Conservation (phyloP, 2,329 filamentous ascomycete species). For the Bipolaris victoriae region DNA sequence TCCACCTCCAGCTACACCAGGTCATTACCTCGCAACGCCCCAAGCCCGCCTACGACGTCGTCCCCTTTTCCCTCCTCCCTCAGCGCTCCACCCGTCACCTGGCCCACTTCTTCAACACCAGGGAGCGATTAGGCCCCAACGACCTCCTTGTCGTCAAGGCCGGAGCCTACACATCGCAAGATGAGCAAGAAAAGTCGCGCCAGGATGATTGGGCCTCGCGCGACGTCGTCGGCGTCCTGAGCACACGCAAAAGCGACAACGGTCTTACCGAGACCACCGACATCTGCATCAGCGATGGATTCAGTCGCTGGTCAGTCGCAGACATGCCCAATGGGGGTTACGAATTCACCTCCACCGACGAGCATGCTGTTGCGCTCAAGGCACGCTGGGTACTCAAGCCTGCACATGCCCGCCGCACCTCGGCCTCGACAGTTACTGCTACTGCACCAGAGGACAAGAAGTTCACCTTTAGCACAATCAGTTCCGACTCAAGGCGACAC, state of each 20-base stretch:
- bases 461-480: slow-evolving; percentile 80
- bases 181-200: slow-evolving; percentile 54
- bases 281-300: slow-evolving; percentile 64
- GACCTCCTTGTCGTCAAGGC: slow-evolving; percentile 75
- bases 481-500: slow-evolving; percentile 71
- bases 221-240: slow-evolving; percentile 72
- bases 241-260: slow-evolving; percentile 61
- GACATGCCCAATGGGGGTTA: slow-evolving; percentile 53
- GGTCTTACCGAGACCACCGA: slow-evolving; percentile 67
- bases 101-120: slow-evolving; percentile 69
- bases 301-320: slow-evolving; percentile 53
- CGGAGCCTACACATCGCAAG: slow-evolving; percentile 63
- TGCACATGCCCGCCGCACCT: slow-evolving; percentile 32
- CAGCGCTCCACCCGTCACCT: slow-evolving; percentile 55
- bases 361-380: slow-evolving; percentile 63
- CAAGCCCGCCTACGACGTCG: slow-evolving; percentile 73
- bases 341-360: slow-evolving; percentile 65
- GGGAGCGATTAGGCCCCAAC: slow-evolving; percentile 68
- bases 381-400: slow-evolving; percentile 71
- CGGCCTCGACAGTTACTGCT: slow-evolving; percentile 28
- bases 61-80: slow-evolving; percentile 68
- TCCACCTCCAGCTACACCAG: slow-evolving; percentile 74
- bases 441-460: slow-evolving; percentile 53
- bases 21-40: slow-evolving; percentile 66
- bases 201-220: slow-evolving; percentile 58